phyloP scores from a whole-genome alignment of 2,329 filamentous ascomycete species.

The Ceratocystis cacaofunesta region DNA sequence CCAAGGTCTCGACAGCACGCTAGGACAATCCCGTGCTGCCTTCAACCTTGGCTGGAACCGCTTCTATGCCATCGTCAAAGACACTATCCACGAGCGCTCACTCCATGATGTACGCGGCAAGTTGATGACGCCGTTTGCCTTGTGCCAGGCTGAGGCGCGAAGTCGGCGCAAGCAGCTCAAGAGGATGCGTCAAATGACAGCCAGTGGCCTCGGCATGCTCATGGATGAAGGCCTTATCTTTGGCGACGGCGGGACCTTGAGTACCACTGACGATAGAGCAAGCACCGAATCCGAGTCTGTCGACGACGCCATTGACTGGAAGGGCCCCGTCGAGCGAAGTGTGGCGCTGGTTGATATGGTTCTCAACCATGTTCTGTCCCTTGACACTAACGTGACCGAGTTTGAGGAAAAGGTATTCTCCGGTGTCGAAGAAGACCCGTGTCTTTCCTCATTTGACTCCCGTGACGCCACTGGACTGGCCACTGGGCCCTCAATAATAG shows the following conservation, averaged over 20 bases:
- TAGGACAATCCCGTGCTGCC: slow-evolving; percentile 5
- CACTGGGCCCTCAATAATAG: slow-evolving; percentile 44
- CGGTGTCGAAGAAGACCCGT: slow-evolving; percentile 45
- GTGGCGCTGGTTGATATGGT: slow-evolving; percentile 79
- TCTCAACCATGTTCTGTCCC: slow-evolving; percentile 51
- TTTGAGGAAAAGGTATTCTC: slow-evolving; percentile 53
- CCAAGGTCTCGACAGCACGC: slow-evolving; percentile 13
- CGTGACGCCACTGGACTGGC: not conserved
- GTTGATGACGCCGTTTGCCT: slow-evolving; percentile 63
- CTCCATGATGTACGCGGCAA: slow-evolving; percentile 54
- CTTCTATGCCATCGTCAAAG: slow-evolving; percentile 69
- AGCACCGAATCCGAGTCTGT: slow-evolving; percentile 20
- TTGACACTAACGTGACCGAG: slow-evolving; percentile 46
- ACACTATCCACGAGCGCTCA: slow-evolving; percentile 59
- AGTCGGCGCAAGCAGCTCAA: slow-evolving; percentile 58
- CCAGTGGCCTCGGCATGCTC: slow-evolving; percentile 72
- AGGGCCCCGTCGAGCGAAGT: slow-evolving; percentile 62
- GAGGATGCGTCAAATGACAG: slow-evolving; percentile 62
- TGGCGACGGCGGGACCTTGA: slow-evolving; percentile 24
- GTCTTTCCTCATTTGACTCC: slow-evolving; percentile 29
- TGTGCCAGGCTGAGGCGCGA: slow-evolving; percentile 59
- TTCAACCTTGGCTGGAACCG: slow-evolving; percentile 38
- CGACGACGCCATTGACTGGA: slow-evolving; percentile 39
- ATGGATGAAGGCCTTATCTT: slow-evolving; percentile 73
- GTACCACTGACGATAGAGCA: slow-evolving; percentile 25